These are phyloP conservation scores for Corynespora cassiicola DNA, from an alignment of 2,329 filamentous ascomycete genomes.

Conservation along the genomic window DNA sequence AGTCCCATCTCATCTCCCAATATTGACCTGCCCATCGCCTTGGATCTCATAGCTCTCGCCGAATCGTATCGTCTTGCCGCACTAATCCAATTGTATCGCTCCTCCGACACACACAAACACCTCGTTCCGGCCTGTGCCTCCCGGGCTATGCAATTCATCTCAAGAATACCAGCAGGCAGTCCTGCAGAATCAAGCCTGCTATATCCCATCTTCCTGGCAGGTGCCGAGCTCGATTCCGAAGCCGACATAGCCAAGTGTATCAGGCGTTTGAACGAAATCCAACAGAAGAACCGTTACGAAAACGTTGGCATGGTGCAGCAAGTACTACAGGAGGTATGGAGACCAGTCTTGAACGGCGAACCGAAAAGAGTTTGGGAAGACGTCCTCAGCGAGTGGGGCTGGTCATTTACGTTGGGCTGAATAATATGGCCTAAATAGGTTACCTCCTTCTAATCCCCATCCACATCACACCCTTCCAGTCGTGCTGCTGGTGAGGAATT, in stretches of 20 bases:
- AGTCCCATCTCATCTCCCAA: conserved; percentile 32
- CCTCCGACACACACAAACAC: conserved; percentile 27
- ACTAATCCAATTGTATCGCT: conserved; percentile 43
- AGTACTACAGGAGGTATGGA: conserved; percentile 44
- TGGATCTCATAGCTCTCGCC: conserved; percentile 43
- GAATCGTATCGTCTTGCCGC: conserved; percentile 43
- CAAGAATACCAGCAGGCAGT: conserved; percentile 41
- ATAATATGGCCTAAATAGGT: too few species aligned
- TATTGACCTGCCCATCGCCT: conserved; percentile 37
- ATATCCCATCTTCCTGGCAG: conserved; percentile 44
- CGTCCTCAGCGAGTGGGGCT: conserved; percentile 40
- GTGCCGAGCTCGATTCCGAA: conserved; percentile 38
- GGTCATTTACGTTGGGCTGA: conserved; percentile 43
- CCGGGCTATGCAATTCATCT: conserved; percentile 42
- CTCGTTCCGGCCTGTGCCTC: conserved; percentile 37
- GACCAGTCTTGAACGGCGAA: conserved; percentile 33
- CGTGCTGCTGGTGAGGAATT: too few species aligned
- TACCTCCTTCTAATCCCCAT: too few species aligned
- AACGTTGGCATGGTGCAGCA: conserved; percentile 42
- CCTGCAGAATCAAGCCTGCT: conserved; percentile 42
- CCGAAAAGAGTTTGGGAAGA: conserved; percentile 42
- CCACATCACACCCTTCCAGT: too few species aligned
- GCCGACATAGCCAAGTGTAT: conserved; percentile 36
- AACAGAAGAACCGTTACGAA: conserved; percentile 41
- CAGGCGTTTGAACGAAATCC: conserved; percentile 36